Base-by-base conservation (phyloP, 495 filamentous ascomycete genomes). In the Tuber aestivum region DNA sequence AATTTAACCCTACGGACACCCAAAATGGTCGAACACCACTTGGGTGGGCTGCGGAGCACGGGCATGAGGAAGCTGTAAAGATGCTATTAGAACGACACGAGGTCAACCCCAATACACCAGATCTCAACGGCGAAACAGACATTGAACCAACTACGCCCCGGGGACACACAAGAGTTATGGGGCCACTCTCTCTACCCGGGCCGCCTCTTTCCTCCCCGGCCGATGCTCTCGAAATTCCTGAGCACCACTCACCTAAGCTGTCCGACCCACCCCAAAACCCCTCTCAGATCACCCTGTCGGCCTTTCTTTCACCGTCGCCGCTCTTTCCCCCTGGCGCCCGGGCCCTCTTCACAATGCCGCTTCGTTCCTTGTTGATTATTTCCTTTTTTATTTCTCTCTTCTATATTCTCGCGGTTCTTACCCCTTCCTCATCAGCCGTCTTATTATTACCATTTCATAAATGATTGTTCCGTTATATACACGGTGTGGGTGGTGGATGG, bases 61-160 rank as follows among this genome's bases (percentile, higher is more conserved):
- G 85, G 16, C 81, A 86, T 74, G 75, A 82, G 48, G 81, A 70
- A 16, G 76, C 87, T 71, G 86, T 78, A 20, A 14, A 23, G 61
- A 16, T 75, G 6, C 73, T 75, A 20, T 5, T 75, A 3, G 50
- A 27, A 1, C 56, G 41, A 12, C 23, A 9, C 18, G 50, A 27
- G 12, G 10, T 27, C 0, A 9, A 56, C 27, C 23, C 48, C n/a
- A 4, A 27, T 3, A 27, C 3, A 0, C 23, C 50, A 61, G n/a
- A 14, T 23, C 6, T 12, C 9, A 27, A 23, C 20, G 45, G 45
- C 20, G 7, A 48, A 21, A 48, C 45, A 21, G 44, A 1, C 9
- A 10, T 44, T 44, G 9, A 10, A 44, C 9, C 9, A 44, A 10
- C 44, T 45, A 2, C 0, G 16, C 7, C 21, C 4, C 18, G 3